Percentiles rank a stretch among this genome's conserved stretches.
These are phyloP conservation scores for Monosporozyma aerobia DNA, from an alignment of 805 yeast species.

Conservation along the genomic window DNA sequence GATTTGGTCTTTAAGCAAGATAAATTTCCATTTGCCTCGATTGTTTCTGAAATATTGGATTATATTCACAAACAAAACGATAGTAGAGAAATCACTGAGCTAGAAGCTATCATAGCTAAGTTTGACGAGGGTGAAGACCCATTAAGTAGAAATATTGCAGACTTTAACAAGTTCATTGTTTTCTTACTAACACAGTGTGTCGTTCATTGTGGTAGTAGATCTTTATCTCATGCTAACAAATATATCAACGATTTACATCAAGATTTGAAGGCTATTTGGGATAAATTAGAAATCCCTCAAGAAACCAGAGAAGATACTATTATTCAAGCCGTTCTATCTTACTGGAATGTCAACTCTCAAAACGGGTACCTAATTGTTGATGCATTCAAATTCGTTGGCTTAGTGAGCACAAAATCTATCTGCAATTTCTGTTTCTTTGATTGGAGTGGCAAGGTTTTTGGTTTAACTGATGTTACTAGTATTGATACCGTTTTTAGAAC, in stretches of 20 bases:
- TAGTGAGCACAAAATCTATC: slow-evolving; percentile 36
- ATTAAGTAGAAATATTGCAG: slow-evolving; percentile 23
- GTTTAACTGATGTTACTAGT: slow-evolving; percentile 38
- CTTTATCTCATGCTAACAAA: slow-evolving; percentile 66
- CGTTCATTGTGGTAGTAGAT: slow-evolving; percentile 79
- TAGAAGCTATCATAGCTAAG: slow-evolving; percentile 23
- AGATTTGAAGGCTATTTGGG: slow-evolving; percentile 30
- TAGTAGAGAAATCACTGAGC: slow-evolving; percentile 25
- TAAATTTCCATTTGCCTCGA: slow-evolving; percentile 30
- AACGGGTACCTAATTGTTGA: slow-evolving; percentile 54
- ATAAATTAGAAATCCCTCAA: slow-evolving; percentile 22
- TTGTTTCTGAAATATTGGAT: slow-evolving; percentile 33
- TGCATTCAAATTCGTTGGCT: slow-evolving; percentile 38
- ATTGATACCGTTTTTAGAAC: slow-evolving; percentile 36
- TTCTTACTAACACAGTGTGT: slow-evolving; percentile 60
- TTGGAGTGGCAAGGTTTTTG: slow-evolving; percentile 22
- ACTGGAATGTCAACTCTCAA: slow-evolving; percentile 59
- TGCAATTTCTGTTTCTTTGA: slow-evolving; percentile 35
- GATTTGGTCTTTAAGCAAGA: slow-evolving; percentile 33
- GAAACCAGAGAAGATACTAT: slow-evolving; percentile 35
- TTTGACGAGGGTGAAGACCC: slow-evolving; percentile 19
- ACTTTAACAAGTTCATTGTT: slow-evolving; percentile 40
- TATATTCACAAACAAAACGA: slow-evolving; percentile 29
- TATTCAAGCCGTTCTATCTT: slow-evolving; percentile 47
- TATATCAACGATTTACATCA: slow-evolving; percentile 37